These are phyloP conservation scores for Candida ortonii DNA, from an alignment of 805 yeast genomes.

Conservation along the genomic window DNA sequence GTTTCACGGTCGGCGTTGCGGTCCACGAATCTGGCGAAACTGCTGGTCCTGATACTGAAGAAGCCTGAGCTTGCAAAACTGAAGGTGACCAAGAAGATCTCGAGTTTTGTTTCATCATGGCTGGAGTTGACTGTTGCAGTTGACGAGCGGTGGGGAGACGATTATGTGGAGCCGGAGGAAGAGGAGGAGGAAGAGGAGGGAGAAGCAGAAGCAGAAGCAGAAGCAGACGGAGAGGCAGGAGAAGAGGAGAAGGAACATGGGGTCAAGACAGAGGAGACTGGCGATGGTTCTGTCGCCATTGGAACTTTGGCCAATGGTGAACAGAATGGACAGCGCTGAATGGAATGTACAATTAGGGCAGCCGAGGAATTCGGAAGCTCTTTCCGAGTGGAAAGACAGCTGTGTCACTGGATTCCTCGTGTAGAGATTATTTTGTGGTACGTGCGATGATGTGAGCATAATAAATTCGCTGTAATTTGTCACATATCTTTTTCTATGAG, in stretches of 20 bases:
- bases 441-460: too few relatives aligned
- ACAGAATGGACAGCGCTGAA: too few relatives aligned
- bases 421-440: too few relatives aligned
- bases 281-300: too few relatives aligned
- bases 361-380: too few relatives aligned
- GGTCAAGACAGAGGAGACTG: slow-evolving; percentile 27
- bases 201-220: slow-evolving; percentile 55
- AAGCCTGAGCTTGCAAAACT: slow-evolving; percentile 34
- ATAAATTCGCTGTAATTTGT: too few relatives aligned
- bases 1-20: slow-evolving; percentile 32
- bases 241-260: slow-evolving; percentile 59
- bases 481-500: too few relatives aligned
- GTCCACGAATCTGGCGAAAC: slow-evolving; percentile 31
- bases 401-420: too few relatives aligned
- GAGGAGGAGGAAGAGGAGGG: slow-evolving; percentile 19
- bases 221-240: too few relatives aligned
- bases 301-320: too few relatives aligned
- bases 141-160: slow-evolving; percentile 31
- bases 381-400: too few relatives aligned
- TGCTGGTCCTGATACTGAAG: slow-evolving; percentile 33
- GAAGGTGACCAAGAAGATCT: slow-evolving; percentile 19
- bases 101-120: slow-evolving; percentile 23
- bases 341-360: too few relatives aligned
- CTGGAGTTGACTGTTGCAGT: slow-evolving; percentile 27
- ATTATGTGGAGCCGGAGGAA: slow-evolving; percentile 23